A percentile compares a stretch with the other conserved stretches of the same genome.
Conservation (phyloP, 495 filamentous ascomycete species). For the Chaetomium tenue region DNA sequence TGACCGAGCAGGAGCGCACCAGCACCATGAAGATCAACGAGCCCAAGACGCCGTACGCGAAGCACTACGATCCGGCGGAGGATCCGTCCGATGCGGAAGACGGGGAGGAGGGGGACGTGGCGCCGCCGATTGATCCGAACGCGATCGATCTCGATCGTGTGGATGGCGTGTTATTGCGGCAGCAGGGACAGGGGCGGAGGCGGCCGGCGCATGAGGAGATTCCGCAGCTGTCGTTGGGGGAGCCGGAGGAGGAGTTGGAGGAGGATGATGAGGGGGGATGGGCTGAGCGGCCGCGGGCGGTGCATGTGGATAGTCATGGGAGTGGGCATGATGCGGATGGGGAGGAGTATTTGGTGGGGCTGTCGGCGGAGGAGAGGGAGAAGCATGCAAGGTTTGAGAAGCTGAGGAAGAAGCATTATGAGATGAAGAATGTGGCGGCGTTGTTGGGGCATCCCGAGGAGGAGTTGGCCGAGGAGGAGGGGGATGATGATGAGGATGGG, state of each 20-base stretch:
- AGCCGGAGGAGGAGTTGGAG: conserved; percentile 68
- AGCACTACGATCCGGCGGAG: conserved; percentile 82
- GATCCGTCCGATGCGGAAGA: conserved; percentile 78
- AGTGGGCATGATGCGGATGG: conserved; percentile 54
- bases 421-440: conserved; percentile 93
- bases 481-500: conserved; percentile 27
- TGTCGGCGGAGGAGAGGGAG: conserved; percentile 74
- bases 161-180: conserved; percentile 33
- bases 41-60: conserved; percentile 94
- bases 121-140: conserved; percentile 35
- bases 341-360: conserved; percentile 54
- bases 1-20: conserved; percentile 91
- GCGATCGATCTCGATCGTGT: conserved; percentile 39
- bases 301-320: conserved; percentile 64
- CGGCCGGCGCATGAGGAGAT: conserved; percentile 66
- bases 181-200: conserved; percentile 11
- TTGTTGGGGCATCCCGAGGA: conserved; percentile 74
- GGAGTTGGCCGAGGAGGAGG: conserved; percentile 41
- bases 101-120: conserved; percentile 62
- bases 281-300: conserved; percentile 53
- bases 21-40: conserved; percentile 98
- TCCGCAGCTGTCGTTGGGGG: conserved; percentile 88
- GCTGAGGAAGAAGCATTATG: conserved; percentile 92
- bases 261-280: conserved; percentile 32
- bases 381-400: conserved; percentile 90